These are phyloP conservation scores for Scutellaria barbata DNA, from an alignment of 257 asterid species.

Conservation along the genomic window DNA sequence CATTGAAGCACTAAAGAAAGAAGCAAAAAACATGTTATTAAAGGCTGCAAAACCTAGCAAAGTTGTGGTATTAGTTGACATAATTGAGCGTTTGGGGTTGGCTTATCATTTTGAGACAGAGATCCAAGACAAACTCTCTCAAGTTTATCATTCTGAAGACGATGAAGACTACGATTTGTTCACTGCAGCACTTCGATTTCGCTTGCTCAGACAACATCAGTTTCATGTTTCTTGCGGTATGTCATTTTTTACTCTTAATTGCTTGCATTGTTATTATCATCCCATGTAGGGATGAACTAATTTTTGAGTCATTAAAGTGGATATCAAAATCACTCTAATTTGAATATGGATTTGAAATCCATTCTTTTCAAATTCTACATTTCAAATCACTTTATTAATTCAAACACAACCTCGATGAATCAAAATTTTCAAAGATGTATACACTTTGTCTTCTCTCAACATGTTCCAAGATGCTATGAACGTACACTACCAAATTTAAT, in stretches of 20 bases:
- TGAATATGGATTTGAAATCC: too few relatives aligned
- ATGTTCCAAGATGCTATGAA: too few relatives aligned
- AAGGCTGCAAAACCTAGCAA: background rate
- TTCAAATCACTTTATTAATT: too few relatives aligned
- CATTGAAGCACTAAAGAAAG: slow-evolving; percentile 16
- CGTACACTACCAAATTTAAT: too few relatives aligned
- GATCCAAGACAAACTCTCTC: slow-evolving; percentile 27
- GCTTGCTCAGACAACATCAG: slow-evolving; percentile 38
- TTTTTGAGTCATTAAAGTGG: too few relatives aligned
- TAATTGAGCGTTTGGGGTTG: slow-evolving; percentile 30
- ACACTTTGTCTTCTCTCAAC: too few relatives aligned
- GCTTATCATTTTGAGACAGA: slow-evolving; percentile 37
- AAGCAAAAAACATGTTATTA: slow-evolving; percentile 4
- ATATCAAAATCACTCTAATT: too few relatives aligned
- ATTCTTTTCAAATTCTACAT: too few relatives aligned
- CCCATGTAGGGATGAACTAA: too few relatives aligned
- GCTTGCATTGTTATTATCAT: background rate
- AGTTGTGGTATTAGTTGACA: slow-evolving; percentile 9
- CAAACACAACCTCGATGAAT: too few relatives aligned
- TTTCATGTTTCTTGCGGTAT: slow-evolving; percentile 30
- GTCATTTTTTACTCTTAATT: background rate
- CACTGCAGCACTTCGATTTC: slow-evolving; percentile 33
- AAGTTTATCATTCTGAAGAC: background rate
- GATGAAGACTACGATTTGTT: slow-evolving; percentile 22
- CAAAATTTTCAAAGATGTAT: too few relatives aligned